Percentiles rank a stretch among this genome's conserved stretches.
These are phyloP conservation scores for Candida alai DNA, from an alignment of 805 yeast species.

Conservation along the genomic window DNA sequence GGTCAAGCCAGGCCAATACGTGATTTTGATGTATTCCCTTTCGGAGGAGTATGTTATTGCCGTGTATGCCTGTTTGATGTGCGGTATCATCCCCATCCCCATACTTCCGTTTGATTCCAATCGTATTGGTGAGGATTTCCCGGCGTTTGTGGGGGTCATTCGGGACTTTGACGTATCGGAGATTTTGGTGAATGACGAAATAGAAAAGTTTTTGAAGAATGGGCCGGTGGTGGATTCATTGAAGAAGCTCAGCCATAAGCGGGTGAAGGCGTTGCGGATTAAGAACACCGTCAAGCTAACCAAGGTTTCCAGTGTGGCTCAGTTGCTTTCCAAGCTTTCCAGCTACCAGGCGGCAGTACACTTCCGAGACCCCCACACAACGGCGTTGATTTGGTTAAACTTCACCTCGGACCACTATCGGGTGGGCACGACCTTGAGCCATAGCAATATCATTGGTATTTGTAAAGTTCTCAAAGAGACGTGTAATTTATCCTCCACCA, in stretches of 20 bases:
- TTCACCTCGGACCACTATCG: conserved; percentile 71
- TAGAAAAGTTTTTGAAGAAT: conserved; percentile 63
- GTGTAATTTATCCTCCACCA: conserved; percentile 69
- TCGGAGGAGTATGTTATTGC: conserved; percentile 85
- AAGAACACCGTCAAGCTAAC: conserved; percentile 65
- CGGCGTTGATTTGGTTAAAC: conserved; percentile 62
- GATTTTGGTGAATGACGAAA: conserved; percentile 74
- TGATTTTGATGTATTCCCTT: conserved; percentile 78
- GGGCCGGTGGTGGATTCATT: conserved; percentile 61
- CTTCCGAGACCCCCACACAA: conserved; percentile 38
- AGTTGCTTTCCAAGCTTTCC: conserved; percentile 42
- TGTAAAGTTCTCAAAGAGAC: conserved; percentile 92
- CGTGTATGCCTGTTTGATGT: conserved; percentile 77
- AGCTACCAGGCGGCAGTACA: conserved; percentile 38
- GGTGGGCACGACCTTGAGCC: conserved; percentile 55
- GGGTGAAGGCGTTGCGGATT: conserved; percentile 43
- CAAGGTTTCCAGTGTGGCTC: conserved; percentile 34
- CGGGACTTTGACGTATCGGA: conserved; percentile 68
- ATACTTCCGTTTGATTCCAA: conserved; percentile 65
- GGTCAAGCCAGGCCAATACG: conserved; percentile 65
- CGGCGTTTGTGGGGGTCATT: conserved; percentile 60
- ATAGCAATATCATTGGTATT: conserved; percentile 62
- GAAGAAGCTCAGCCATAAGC: conserved; percentile 41
- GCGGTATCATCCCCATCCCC: conserved; percentile 78
- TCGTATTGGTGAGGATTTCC: conserved; percentile 69